Evolutionary conservation across 345 rosid genomes (phyloP), one percentile per base, ranked within the genome.

Genomic region (Litchi chinensis): DNA sequence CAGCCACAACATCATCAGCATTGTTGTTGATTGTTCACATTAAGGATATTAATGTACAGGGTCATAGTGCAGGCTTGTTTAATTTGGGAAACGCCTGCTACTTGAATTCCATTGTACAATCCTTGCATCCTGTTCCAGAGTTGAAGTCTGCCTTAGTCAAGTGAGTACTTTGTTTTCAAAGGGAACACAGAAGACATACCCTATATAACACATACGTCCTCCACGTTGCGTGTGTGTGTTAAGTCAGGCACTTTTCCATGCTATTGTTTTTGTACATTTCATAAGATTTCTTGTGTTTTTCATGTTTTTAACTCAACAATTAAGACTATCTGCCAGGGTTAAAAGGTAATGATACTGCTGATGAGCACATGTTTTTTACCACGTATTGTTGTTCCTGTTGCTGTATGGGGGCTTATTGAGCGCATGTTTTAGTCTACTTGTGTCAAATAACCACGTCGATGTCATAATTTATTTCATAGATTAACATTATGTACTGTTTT

Each of bases 21-120:
- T 22, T 43, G 24, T 52, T n/a, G 15, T n/a, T 68, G 72, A 41
- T 68, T 52, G 15, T 15, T 52, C 32, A 28, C 32, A 2, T 28
- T 28, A 28, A 28, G 32, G 32, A 16, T 16, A 52, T 52, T 52
- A 16, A 15, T 52, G 57, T 52, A 15, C 57, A n/a, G n/a, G 99
- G 98, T 86, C 93, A 94, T 79, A 91, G 97, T 85, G 97, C 99
- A 74, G 98, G 97, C 64, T 84, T 96, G 62, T 82, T 88, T 81
- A 96, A 96, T 82, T 88, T 96, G 65, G 99, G 98, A 74, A 92
- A 96, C 88, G 94, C 99, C 9, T 96, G 99, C 87, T 96, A 94
- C 86, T 93, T 96, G 99, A 96, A 96, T 88, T 94, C 99, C 67
- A 96, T 97, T 0, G 71, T 94, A 70, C 99, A 96, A 77, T 96